Base-by-base conservation (phyloP, 2,329 filamentous ascomycete genomes). In the Neofusicoccum laricinum region DNA sequence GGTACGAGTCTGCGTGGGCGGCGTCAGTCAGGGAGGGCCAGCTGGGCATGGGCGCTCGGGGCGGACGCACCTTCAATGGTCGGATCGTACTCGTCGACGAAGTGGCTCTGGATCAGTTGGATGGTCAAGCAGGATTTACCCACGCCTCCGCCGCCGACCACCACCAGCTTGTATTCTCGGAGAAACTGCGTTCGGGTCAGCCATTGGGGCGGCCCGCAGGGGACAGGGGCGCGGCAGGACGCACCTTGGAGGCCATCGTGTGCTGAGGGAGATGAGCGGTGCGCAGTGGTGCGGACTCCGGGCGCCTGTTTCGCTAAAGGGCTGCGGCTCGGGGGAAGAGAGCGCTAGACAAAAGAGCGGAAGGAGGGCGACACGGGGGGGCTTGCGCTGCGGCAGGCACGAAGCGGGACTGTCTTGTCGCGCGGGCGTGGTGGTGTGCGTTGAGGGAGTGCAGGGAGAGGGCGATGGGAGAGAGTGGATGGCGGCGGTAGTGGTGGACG, bases 71-170 rank as follows among this genome's bases (percentile, higher is more conserved):
- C 95, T 91, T 99, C 95, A 76, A 99, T 98, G 74, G 95, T 99
- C 65, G 95, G 95, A 80, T 99, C 95, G 80, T 99, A 99, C 81
- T 98, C 95, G 80, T 98, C 95, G 77, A 98, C 94, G 83, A 99
- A 99, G 79, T 99, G 95, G 79, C 90, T 94, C 82, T 84, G 81
- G 72, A 84, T 83, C 69, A 83, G 79, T 68, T 98, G 95, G 76
- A 99, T 98, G 66, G 95, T 98, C 84, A 99, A 87, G 82, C 95
- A 98, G 67, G 94, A 98, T 85, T 99, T 99, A 83, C 95, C 95
- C 70, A 99, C 95, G 79, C 95, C 95, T 85, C 95, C 95, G 74
- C 96, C 95, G 73, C 95, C 95, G 70, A 99, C 93, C 67, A 98
- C 95, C 67, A 99, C 95, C 65, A 83, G 78, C 76, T 83, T 83